Percentiles rank a stretch among this genome's conserved stretches.
Evolutionary conservation across 2,329 filamentous ascomycete genomes (phyloP).

Genomic region (Celoporthe dispersa): DNA sequence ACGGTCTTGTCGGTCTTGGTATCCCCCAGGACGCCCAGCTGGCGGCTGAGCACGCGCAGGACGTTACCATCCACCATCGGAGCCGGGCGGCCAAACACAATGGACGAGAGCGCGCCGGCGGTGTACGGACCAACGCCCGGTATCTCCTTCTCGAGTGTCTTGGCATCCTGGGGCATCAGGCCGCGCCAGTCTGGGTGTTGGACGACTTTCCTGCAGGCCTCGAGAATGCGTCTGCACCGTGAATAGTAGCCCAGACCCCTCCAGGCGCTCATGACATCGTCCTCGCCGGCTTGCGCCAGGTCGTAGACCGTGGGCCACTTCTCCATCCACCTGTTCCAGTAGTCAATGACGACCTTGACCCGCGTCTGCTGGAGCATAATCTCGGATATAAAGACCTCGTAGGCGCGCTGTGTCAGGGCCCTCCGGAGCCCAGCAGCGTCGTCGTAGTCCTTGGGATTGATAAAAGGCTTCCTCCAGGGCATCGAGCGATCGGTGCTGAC

Average conservation of each 20-base stretch:
- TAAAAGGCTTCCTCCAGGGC: constrained; percentile 65
- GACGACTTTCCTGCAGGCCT: constrained; percentile 58
- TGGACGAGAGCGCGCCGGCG: constrained; percentile 64
- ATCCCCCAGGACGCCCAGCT: constrained; percentile 61
- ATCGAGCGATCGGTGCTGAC: constrained; percentile 53
- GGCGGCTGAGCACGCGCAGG: constrained; percentile 62
- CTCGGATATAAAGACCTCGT: constrained; percentile 70
- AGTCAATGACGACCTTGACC: constrained; percentile 64
- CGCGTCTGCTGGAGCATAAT: constrained; percentile 71
- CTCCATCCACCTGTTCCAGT: constrained; percentile 66
- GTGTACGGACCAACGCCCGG: constrained; percentile 67
- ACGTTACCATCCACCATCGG: constrained; percentile 70
- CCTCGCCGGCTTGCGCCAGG: constrained; percentile 55
- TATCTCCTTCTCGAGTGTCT: constrained; percentile 53
- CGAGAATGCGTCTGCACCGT: constrained; percentile 63
- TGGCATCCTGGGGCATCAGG: constrained; percentile 52
- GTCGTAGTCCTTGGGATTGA: constrained; percentile 44
- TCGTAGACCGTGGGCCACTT: constrained; percentile 63
- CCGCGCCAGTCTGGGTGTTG: constrained; percentile 47
- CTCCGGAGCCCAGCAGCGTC: constrained; percentile 43
- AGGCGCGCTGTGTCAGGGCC: constrained; percentile 59
- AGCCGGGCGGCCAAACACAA: constrained; percentile 63
- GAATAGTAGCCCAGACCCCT: constrained; percentile 66
- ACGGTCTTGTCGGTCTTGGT: constrained; percentile 59
- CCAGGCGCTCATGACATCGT: constrained; percentile 64